Base-by-base conservation (phyloP, 2,329 filamentous ascomycete species). In the Fusarium torulosum region DNA sequence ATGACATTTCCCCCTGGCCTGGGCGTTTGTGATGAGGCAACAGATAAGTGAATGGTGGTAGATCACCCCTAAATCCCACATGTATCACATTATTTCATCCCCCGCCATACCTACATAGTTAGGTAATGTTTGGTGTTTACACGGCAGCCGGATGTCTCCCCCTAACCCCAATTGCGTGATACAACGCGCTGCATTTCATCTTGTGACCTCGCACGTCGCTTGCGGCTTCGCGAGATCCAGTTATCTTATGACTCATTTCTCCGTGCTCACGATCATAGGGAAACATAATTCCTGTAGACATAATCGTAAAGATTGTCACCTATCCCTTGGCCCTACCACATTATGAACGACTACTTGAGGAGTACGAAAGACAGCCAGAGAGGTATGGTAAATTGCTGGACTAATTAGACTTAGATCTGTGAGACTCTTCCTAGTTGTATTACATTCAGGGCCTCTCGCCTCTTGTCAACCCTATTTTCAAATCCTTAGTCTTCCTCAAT, bases 401-500 rank as follows among this genome's bases (percentile, higher is more conserved):
- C 35, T 37, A 19, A 19, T 37, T n/a, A 9, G 5, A 37, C 17
- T 6, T 19, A 37, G 35, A 37, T 37, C 4, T 35, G 17, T n/a
- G 11, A 5, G 9, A n/a, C 7, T 37, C 17, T 19, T n/a, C 17
- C 17, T 19, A 17, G 7, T 6, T 19, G 17, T n/a, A 37, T 37
- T 8, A 37, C 35, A 19, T 37, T 37, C 35, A 37, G 4, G 17
- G n/a, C 3, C n/a, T 10, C 35, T 37, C 8, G 2, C 35, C n/a
- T n/a, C 35, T 19, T 37, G 35, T 6, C 17, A 10, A 37, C 3
- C 35, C 7, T 53, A 59, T 58, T 35, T 47, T 53, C 65, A 33
- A 58, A 23, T n/a, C 49, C 37, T 27, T 43, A 67, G 40, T 61
- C 62, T 43, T 70, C 75, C 31, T 79, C 77, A 50, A 79, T 78